These are phyloP conservation scores for Helicostylum pulchrum DNA, from an alignment of 192 early-diverging fungal genomes.

Conservation along the genomic window DNA sequence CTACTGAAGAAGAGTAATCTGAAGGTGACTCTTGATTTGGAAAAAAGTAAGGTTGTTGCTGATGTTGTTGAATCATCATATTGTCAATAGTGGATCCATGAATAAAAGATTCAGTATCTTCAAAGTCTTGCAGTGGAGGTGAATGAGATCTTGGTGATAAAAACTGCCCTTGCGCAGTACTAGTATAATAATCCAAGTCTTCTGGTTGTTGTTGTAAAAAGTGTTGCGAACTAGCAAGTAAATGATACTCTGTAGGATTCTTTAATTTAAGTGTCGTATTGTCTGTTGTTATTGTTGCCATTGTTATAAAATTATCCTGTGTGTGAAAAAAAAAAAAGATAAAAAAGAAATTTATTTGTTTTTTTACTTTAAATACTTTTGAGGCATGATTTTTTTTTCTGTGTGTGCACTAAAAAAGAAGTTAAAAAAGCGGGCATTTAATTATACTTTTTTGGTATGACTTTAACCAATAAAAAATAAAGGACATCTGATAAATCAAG, in stretches of 20 bases:
- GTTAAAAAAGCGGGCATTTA: not conserved
- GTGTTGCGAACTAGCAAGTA: not conserved
- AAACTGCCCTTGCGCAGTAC: not conserved
- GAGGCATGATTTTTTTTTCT: not conserved
- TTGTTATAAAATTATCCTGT: not conserved
- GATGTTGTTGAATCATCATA: not conserved
- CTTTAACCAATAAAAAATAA: not conserved
- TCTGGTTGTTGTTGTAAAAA: not conserved
- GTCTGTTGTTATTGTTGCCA: not conserved
- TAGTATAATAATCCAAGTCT: not conserved
- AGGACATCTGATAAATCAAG: conserved; percentile 13
- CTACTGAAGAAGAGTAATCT: conserved; percentile 10
- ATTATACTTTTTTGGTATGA: not conserved
- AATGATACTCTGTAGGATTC: conserved; percentile 30
- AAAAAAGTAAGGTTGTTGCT: not conserved
- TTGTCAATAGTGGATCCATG: not conserved
- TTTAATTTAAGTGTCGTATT: conserved; percentile 15
- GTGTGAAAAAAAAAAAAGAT: not conserved
- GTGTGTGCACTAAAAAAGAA: not conserved
- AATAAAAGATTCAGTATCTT: conserved; percentile 17
- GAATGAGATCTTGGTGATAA: not conserved
- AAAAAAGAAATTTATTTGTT: conserved; percentile 7
- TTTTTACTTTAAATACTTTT: not conserved
- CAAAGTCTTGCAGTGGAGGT: conserved; percentile 18
- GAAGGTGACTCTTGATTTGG: conserved; percentile 13